These are phyloP conservation scores for Macrolepiota albuminosa DNA, from an alignment of 768 basidiomycete species.

Conservation along the genomic window DNA sequence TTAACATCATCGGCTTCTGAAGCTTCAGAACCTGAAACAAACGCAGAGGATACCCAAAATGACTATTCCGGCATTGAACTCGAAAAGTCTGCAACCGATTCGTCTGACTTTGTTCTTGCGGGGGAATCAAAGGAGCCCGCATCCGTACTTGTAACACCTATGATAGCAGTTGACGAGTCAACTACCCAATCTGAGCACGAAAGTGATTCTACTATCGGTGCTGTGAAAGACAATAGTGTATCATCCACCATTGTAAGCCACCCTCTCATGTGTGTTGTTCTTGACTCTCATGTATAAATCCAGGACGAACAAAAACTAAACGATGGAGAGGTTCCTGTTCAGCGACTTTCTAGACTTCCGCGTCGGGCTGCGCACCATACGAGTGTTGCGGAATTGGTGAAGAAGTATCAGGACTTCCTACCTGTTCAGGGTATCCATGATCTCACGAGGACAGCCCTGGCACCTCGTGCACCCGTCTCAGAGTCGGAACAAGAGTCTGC, in stretches of 20 bases:
- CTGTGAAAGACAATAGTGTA: constrained; percentile 30
- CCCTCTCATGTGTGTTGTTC: background rate
- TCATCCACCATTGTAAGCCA: constrained; percentile 22
- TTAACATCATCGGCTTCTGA: constrained; percentile 70
- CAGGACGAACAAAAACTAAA: constrained; percentile 17
- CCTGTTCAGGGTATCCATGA: constrained; percentile 71
- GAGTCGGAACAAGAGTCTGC: constrained; percentile 79
- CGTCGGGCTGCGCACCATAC: constrained; percentile 51
- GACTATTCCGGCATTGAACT: background rate
- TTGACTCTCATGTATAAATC: background rate
- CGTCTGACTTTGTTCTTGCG: constrained; percentile 3
- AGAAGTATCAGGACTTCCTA: constrained; percentile 73
- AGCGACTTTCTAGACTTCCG: constrained; percentile 56
- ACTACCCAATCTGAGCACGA: constrained; percentile 56
- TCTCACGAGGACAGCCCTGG: constrained; percentile 63
- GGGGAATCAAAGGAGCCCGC: constrained; percentile 7
- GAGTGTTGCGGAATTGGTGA: constrained; percentile 82
- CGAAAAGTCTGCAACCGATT: background rate
- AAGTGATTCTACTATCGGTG: constrained; percentile 84
- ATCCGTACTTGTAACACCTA: constrained; percentile 2
- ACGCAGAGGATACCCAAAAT: constrained; percentile 16
- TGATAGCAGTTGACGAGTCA: constrained; percentile 10
- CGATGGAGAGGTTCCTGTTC: constrained; percentile 22
- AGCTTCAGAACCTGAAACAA: constrained; percentile 58
- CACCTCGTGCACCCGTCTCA: constrained; percentile 56